Percentiles rank a stretch among this genome's conserved stretches.
Conservation (phyloP, 2,329 filamentous ascomycete species). For the Aspergillus jensenii region DNA sequence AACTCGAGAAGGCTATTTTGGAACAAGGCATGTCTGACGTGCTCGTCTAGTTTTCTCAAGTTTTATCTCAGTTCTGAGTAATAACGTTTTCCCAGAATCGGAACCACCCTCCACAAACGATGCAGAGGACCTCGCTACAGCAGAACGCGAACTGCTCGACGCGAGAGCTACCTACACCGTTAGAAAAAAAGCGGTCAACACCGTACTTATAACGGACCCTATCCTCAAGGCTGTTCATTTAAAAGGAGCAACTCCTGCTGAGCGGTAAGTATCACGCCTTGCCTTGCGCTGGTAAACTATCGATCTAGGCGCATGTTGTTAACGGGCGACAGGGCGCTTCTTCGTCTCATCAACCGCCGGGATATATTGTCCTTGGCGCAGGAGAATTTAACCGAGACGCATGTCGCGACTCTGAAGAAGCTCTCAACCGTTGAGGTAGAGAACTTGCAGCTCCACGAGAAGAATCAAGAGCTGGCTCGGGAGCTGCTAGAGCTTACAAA, state of each 20-base stretch:
- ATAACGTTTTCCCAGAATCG: constrained; percentile 22
- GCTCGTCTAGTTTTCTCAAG: background rate
- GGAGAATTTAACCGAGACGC: constrained; percentile 57
- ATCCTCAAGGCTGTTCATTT: constrained; percentile 75
- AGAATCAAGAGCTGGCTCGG: constrained; percentile 64
- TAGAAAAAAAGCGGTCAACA: constrained; percentile 67
- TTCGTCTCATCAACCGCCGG: constrained; percentile 65
- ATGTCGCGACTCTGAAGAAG: constrained; percentile 52
- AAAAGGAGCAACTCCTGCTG: constrained; percentile 63
- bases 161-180: constrained; percentile 69
- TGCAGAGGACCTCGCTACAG: constrained; percentile 51
- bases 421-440: constrained; percentile 60
- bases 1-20: constrained; percentile 69
- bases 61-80: background rate
- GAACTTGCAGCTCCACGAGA: constrained; percentile 55
- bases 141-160: constrained; percentile 67
- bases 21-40: constrained; percentile 37
- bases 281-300: background rate
- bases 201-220: constrained; percentile 70
- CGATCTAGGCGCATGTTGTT: background rate
- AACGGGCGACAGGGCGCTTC: constrained; percentile 57
- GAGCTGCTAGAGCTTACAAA: constrained; percentile 64
- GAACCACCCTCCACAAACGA: constrained; percentile 49
- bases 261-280: constrained; percentile 56
- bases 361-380: constrained; percentile 66